Conservation (phyloP, 1,284 basidiomycete species). For the Bjerkandera adusta region DNA sequence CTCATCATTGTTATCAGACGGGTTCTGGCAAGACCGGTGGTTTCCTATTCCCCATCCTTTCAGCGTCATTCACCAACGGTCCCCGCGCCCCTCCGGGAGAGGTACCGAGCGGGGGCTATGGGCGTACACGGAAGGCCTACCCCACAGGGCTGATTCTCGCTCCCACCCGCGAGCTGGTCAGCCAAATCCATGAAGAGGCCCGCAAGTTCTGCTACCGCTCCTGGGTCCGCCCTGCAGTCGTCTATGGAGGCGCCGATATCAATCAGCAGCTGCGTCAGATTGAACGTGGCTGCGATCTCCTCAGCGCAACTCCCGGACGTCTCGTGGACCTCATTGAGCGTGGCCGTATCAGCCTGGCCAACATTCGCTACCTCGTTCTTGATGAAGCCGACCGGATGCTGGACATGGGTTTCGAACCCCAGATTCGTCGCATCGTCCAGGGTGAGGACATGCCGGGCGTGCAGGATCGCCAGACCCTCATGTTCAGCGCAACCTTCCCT, state of each 20-base stretch:
- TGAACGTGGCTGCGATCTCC: constrained; percentile 95
- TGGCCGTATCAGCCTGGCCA: constrained; percentile 93
- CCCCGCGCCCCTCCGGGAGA: constrained; percentile 70
- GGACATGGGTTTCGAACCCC: constrained; percentile 99
- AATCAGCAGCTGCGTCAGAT: constrained; percentile 91
- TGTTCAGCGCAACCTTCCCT: constrained; percentile 99
- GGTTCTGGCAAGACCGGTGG: constrained; percentile 99
- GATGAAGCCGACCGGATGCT: constrained; percentile 99
- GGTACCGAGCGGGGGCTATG: constrained; percentile 49
- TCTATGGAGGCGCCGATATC: constrained; percentile 99
- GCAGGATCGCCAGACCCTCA: constrained; percentile 93
- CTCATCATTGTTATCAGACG: constrained; percentile 53
- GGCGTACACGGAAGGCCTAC: constrained; percentile 85
- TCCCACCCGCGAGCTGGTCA: constrained; percentile 97
- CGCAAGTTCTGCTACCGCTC: constrained; percentile 99
- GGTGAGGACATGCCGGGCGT: constrained; percentile 98
- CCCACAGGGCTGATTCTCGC: constrained; percentile 96
- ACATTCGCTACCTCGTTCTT: constrained; percentile 97
- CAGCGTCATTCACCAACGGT: constrained; percentile 87
- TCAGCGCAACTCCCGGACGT: constrained; percentile 98
- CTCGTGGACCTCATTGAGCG: constrained; percentile 98
- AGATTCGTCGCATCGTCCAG: constrained; percentile 97
- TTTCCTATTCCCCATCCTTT: constrained; percentile 99
- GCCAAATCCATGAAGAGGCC: constrained; percentile 99
- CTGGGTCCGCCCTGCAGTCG: constrained; percentile 98